Percentiles rank a stretch among this genome's conserved stretches.
Conservation (phyloP, 768 basidiomycete genomes). For the Russula virescens region DNA sequence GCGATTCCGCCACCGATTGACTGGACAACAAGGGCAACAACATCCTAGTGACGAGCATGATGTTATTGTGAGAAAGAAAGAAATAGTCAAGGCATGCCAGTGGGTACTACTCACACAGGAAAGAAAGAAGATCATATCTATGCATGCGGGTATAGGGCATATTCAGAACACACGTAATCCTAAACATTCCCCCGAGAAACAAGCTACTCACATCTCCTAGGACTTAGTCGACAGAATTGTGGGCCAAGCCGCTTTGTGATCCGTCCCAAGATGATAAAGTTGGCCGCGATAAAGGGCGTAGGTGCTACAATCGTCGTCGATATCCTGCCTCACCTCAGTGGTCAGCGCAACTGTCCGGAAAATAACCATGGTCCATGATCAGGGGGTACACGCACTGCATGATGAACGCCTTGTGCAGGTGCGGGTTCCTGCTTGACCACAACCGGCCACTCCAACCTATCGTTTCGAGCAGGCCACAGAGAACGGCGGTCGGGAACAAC, state of each 20-base stretch:
- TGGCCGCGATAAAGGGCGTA: constrained; percentile 23
- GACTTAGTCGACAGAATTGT: constrained; percentile 25
- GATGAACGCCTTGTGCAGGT: constrained; percentile 33
- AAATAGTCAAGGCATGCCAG: neutral
- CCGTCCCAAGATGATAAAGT: constrained; percentile 24
- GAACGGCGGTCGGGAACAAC: constrained; percentile 32
- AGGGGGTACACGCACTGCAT: constrained; percentile 33
- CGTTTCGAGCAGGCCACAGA: constrained; percentile 33
- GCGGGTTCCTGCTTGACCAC: constrained; percentile 31
- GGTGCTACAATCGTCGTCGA: constrained; percentile 30
- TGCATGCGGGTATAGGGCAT: no score
- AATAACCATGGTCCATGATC: no score
- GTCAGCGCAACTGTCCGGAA: neutral
- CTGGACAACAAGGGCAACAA: constrained; percentile 29
- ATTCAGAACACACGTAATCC: no score
- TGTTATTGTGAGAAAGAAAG: neutral
- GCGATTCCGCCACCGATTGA: constrained; percentile 30
- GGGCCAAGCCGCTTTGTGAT: constrained; percentile 23
- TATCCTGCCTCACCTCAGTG: constrained; percentile 25
- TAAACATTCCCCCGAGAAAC: no score
- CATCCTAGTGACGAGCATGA: neutral
- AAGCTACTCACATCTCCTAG: constrained; percentile 8
- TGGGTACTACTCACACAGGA: neutral
- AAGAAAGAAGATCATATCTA: constrained; percentile 9
- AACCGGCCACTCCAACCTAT: constrained; percentile 37